These are phyloP conservation scores for Pythium biforme DNA, from an alignment of 352 stramenopile species.

Conservation along the genomic window DNA sequence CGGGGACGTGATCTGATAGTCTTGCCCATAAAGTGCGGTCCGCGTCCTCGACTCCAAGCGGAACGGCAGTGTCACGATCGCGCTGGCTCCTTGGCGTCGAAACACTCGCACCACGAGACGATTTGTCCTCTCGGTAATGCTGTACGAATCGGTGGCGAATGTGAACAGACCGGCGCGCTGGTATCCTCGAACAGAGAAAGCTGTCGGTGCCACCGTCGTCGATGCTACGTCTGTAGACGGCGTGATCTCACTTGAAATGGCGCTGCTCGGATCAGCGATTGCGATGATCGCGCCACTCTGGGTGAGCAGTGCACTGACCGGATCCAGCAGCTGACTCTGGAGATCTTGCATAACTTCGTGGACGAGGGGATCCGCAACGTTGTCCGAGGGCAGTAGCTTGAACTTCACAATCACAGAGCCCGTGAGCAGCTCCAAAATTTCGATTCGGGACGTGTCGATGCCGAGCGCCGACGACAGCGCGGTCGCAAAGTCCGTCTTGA, in stretches of 20 bases:
- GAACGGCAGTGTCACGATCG: slow-evolving; percentile 42
- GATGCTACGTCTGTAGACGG: neutral
- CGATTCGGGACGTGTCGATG: slow-evolving; percentile 49
- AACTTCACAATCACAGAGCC: slow-evolving; percentile 74
- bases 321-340: slow-evolving; percentile 38
- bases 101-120: slow-evolving; percentile 46
- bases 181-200: slow-evolving; percentile 51
- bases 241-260: slow-evolving; percentile 35
- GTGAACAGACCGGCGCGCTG: slow-evolving; percentile 64
- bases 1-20: slow-evolving; percentile 37
- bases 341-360: slow-evolving; percentile 45
- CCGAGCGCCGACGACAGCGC: slow-evolving; percentile 38
- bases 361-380: slow-evolving; percentile 46
- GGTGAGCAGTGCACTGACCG: slow-evolving; percentile 36
- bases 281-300: slow-evolving; percentile 25
- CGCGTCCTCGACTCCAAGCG: slow-evolving; percentile 30
- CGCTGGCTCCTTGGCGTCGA: slow-evolving; percentile 47
- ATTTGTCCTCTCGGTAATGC: slow-evolving; percentile 51
- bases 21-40: slow-evolving; percentile 37
- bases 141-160: slow-evolving; percentile 51
- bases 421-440: slow-evolving; percentile 45
- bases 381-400: slow-evolving; percentile 47
- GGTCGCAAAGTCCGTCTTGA: slow-evolving; percentile 45
- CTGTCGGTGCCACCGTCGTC: slow-evolving; percentile 18
- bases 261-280: slow-evolving; percentile 34